Evolutionary conservation across 148 eudicot genomes (phyloP).

Genomic region (Agrostemma githago): DNA sequence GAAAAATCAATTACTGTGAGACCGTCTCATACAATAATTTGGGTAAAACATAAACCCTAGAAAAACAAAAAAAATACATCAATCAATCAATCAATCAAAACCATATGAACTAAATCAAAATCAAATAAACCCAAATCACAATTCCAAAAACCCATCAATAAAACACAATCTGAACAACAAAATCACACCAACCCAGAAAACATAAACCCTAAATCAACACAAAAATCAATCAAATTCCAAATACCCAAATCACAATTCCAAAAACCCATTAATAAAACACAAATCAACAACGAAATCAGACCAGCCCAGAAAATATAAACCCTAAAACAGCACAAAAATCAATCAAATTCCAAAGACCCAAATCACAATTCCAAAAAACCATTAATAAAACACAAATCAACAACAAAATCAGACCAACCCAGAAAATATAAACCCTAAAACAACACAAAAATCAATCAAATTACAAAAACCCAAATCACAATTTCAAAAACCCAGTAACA

Average conservation of each 20-base stretch:
- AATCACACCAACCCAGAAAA: neutral
- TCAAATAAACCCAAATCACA: neutral
- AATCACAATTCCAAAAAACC: neutral
- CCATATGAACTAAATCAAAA: neutral
- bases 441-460: neutral
- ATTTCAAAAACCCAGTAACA: neutral
- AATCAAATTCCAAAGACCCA: neutral
- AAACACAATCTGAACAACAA: neutral
- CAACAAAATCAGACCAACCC: neutral
- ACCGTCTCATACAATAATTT: no score
- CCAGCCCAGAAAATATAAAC: neutral
- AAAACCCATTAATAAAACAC: neutral
- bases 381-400: neutral
- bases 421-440: neutral
- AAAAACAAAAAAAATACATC: no score
- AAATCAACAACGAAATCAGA: neutral
- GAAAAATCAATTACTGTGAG: neutral
- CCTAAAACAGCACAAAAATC: neutral
- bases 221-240: neutral
- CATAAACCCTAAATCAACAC: neutral
- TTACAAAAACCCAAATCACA: neutral
- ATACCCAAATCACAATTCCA: constrained; percentile 1
- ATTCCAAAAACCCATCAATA: neutral
- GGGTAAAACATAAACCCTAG: no score
- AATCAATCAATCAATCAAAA: neutral